These are phyloP conservation scores for Fusarium mexicanum DNA, from an alignment of 2,329 filamentous ascomycete genomes.

Conservation along the genomic window DNA sequence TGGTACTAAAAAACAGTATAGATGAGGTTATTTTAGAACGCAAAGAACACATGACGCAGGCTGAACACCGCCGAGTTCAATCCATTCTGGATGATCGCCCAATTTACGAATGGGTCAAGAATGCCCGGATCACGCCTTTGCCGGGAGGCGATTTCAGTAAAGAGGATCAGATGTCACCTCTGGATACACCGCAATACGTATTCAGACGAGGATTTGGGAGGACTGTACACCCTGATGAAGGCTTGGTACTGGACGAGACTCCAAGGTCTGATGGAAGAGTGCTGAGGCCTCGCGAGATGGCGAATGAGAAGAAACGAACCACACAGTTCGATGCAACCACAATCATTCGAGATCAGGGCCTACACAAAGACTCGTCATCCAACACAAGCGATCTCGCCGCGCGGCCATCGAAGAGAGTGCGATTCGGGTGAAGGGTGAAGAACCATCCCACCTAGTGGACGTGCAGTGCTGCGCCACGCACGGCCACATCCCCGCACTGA, in stretches of 20 bases:
- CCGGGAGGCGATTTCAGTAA: constrained; percentile 44
- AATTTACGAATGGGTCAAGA: constrained; percentile 69
- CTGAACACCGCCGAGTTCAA: constrained; percentile 66
- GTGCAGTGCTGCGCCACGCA: constrained; percentile 17
- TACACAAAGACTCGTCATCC: constrained; percentile 14
- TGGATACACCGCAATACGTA: constrained; percentile 58
- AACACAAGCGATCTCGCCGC: constrained; percentile 27
- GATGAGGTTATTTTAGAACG: constrained; percentile 86
- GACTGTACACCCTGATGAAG: constrained; percentile 57
- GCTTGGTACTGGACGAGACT: constrained; percentile 48
- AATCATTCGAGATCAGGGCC: constrained; percentile 13
- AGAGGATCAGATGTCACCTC: constrained; percentile 59
- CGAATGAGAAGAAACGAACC: constrained; percentile 41
- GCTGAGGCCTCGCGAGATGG: constrained; percentile 7
- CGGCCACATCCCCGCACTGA: constrained; percentile 19
- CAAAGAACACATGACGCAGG: constrained; percentile 77
- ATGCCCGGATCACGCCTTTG: constrained; percentile 56
- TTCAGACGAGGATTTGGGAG: constrained; percentile 62
- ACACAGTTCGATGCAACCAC: constrained; percentile 23
- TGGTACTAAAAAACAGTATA: constrained; percentile 81
- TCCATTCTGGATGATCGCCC: constrained; percentile 66
- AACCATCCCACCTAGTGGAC: background rate
- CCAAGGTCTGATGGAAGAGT: constrained; percentile 5
- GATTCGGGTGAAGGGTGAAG: constrained; percentile 34
- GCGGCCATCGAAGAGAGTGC: constrained; percentile 47